These are phyloP conservation scores for Triglochin maritima DNA, from an alignment of 106 monocot genomes.

Conservation along the genomic window DNA sequence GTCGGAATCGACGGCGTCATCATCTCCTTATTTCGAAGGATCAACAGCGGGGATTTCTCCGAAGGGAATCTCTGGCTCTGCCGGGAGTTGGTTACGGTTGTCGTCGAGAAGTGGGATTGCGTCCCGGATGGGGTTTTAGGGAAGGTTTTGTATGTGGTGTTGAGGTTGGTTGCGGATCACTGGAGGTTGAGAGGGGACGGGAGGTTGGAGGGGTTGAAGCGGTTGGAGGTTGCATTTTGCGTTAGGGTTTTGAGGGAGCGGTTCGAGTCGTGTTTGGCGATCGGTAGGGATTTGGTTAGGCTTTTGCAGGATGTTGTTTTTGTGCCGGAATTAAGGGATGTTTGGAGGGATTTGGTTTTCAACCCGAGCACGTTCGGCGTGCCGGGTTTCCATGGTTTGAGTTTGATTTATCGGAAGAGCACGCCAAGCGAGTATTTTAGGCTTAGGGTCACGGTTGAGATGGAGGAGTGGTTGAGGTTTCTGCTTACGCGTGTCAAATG, in stretches of 20 bases:
- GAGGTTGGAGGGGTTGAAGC: conserved; percentile 37
- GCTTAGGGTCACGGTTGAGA: conserved; percentile 44
- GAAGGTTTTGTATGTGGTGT: conserved; percentile 35
- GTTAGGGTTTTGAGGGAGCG: conserved; percentile 35
- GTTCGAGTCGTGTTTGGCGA: conserved; percentile 42
- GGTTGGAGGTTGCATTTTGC: conserved; percentile 52
- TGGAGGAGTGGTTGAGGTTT: conserved; percentile 72
- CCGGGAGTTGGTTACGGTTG: conserved; percentile 22
- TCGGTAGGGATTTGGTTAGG: conserved; percentile 69
- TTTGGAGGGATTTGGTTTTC: conserved; percentile 60
- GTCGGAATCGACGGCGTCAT: conserved; percentile 22
- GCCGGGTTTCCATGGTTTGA: conserved; percentile 33
- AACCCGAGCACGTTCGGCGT: conserved; percentile 32
- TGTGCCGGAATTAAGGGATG: conserved; percentile 49
- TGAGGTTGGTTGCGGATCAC: conserved; percentile 65
- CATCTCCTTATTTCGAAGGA: conserved; percentile 39
- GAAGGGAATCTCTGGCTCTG: conserved; percentile 37
- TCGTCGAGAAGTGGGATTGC: conserved; percentile 36
- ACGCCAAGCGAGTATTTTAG: conserved; percentile 43
- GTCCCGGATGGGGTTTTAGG: conserved; percentile 29
- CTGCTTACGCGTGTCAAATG: conserved; percentile 67
- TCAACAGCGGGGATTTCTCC: conserved; percentile 45
- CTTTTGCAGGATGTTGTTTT: conserved; percentile 50
- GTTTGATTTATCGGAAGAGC: conserved; percentile 30
- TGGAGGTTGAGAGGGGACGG: conserved; percentile 28